Conservation (phyloP, 2,329 filamentous ascomycete genomes). For the Penicillium palitans region DNA sequence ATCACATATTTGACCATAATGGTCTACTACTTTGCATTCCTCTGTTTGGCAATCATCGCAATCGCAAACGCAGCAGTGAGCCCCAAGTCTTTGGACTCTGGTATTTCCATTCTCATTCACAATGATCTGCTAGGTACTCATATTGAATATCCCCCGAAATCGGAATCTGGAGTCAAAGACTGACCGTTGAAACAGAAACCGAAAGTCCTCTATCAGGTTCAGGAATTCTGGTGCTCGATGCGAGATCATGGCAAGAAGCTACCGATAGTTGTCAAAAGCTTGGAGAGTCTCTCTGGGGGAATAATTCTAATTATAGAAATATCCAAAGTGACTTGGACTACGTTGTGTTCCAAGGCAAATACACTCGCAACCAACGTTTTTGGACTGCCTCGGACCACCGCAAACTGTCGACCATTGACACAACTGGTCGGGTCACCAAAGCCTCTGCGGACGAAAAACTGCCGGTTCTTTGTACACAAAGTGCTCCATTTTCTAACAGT, state of each 20-base stretch:
- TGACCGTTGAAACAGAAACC: constrained; percentile 11
- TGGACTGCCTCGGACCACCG: constrained; percentile 14
- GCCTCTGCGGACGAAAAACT: constrained; percentile 10
- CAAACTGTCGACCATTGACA: constrained; percentile 13
- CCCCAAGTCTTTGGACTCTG: constrained; percentile 15
- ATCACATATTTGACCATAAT: constrained; percentile 3
- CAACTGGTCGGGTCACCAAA: constrained; percentile 11
- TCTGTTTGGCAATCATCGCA: constrained; percentile 6
- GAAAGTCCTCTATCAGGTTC: constrained; percentile 17
- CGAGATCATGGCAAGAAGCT: constrained; percentile 19
- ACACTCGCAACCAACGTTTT: constrained; percentile 9
- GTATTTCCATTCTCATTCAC: constrained; percentile 22
- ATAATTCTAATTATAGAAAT: not conserved
- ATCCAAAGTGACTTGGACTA: constrained; percentile 18
- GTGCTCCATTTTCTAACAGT: constrained; percentile 17
- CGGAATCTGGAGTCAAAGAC: not conserved
- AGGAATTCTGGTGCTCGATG: constrained; percentile 19
- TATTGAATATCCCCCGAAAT: not conserved
- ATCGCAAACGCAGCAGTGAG: constrained; percentile 12
- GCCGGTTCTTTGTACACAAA: constrained; percentile 22
- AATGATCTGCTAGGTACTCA: constrained; percentile 21
- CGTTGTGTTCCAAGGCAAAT: constrained; percentile 14
- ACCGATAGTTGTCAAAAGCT: constrained; percentile 14
- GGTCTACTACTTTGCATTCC: constrained; percentile 4
- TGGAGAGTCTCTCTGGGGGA: constrained; percentile 21